A percentile compares a stretch with the other conserved stretches of the same genome.
These are phyloP conservation scores for Urostyla sp. DNA, from an alignment of 73 alveolate genomes.

Conservation along the genomic window DNA sequence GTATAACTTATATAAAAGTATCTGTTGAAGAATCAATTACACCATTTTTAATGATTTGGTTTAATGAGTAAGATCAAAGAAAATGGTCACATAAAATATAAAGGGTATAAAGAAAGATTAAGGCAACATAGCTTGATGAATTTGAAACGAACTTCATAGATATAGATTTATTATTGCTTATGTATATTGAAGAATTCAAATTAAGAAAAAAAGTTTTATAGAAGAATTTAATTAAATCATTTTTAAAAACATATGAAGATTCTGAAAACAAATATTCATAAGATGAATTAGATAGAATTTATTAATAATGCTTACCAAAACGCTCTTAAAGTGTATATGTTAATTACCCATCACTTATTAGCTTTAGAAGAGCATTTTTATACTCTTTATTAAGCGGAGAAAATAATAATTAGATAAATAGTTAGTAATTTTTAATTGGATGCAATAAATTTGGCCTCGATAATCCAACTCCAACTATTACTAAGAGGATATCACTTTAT, in stretches of 20 bases:
- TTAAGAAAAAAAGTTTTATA: slow-evolving; percentile 2
- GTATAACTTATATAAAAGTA: slow-evolving; percentile 27
- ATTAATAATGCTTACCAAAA: not conserved
- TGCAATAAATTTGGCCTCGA: slow-evolving; percentile 68
- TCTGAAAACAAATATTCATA: slow-evolving; percentile 21
- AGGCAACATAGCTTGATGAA: slow-evolving; percentile 30
- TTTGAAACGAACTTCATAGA: slow-evolving; percentile 56
- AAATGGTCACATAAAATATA: slow-evolving; percentile 48
- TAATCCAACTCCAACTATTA: slow-evolving; percentile 60
- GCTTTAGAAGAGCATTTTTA: slow-evolving; percentile 65
- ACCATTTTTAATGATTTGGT: slow-evolving; percentile 10
- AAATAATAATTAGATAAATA: slow-evolving; percentile 50
- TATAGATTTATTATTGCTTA: slow-evolving; percentile 39
- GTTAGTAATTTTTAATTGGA: slow-evolving; percentile 59
- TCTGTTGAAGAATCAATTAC: slow-evolving; percentile 13
- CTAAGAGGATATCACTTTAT: slow-evolving; percentile 52
- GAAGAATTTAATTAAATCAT: slow-evolving; percentile 38
- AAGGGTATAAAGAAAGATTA: slow-evolving; percentile 24
- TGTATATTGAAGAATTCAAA: slow-evolving; percentile 57
- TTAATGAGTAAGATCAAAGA: slow-evolving; percentile 23
- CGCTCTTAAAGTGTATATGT: slow-evolving; percentile 49
- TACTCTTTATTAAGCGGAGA: slow-evolving; percentile 64
- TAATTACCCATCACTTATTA: slow-evolving; percentile 46
- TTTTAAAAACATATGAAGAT: slow-evolving; percentile 29
- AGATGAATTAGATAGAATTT: slow-evolving; percentile 42